Base-by-base conservation (phyloP, 2,329 filamentous ascomycete species). In the Paecilomyces fulvus region DNA sequence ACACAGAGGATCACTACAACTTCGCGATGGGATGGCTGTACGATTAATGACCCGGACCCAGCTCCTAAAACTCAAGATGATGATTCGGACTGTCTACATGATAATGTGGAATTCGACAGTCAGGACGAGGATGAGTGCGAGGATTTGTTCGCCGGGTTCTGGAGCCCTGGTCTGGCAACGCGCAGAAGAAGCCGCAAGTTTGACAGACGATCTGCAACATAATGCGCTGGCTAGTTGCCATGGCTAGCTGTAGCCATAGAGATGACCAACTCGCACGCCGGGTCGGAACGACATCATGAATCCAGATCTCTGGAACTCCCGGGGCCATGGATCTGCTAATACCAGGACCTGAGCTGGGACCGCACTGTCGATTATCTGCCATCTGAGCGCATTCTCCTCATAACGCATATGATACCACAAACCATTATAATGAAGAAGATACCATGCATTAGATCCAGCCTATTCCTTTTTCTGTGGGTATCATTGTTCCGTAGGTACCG, bases 61-160 rank as follows among this genome's bases (percentile, higher is more conserved):
- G n/a, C 53, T n/a, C 48, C 55, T 14, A 51, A 14, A 23, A 33
- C 56, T 37, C 56, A 23, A 21, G 56, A 56, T 23, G 52, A 10
- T 33, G 54, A 31, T 30, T 55, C 56, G n/a, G 59, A 61, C 43
- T 33, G 58, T 37, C 61, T 63, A 11, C 49, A 58, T 11, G 64
- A 71, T 37, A 71, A 74, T n/a, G 60, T 82, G 2, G 79, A 84
- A 63, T 86, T 86, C 64, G 83, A 86, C 64, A 82, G 79, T 56
- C 80, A 85, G 69, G 83, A 86, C 65, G 83, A 86, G 64, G 83
- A 86, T 58, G 83, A 86, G 69, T 86, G 83, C 58, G 83, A 86
- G 68, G 83, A 85, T 67, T 61, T 86, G 30, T 86, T 86, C 64
- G 75, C 80, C 14, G 83, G 83, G 0, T 75, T 83, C 20, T 86